Percentiles rank a stretch among this genome's conserved stretches.
These are phyloP conservation scores for Nannizziopsis arthrosporioides DNA, from an alignment of 2,329 filamentous ascomycete species.

Conservation along the genomic window DNA sequence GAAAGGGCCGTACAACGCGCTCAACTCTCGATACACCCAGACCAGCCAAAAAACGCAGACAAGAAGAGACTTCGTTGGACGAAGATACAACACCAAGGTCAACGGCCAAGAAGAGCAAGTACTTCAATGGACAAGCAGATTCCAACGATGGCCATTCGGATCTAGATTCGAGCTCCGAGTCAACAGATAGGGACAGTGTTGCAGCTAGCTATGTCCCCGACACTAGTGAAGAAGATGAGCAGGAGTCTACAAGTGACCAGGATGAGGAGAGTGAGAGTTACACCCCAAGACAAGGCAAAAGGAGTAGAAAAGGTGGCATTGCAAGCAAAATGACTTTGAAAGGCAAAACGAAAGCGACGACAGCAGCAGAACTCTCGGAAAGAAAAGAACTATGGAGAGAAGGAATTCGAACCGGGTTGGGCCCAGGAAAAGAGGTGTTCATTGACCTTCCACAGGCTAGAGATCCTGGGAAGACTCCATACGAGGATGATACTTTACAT, in stretches of 20 bases:
- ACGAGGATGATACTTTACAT: slow-evolving; percentile 47
- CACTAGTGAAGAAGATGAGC: slow-evolving; percentile 7
- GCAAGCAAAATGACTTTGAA: slow-evolving; percentile 44
- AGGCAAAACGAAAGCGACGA: slow-evolving; percentile 13
- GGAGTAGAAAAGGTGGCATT: slow-evolving; percentile 15
- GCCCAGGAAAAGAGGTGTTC: slow-evolving; percentile 49
- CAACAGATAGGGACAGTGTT: neutral
- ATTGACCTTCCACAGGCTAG: slow-evolving; percentile 54
- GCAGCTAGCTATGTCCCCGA: slow-evolving; percentile 3
- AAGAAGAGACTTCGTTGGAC: slow-evolving; percentile 14
- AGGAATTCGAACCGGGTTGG: slow-evolving; percentile 44
- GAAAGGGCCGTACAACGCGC: slow-evolving; percentile 8
- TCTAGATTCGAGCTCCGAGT: neutral
- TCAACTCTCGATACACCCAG: slow-evolving; percentile 7
- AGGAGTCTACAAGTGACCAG: slow-evolving; percentile 23
- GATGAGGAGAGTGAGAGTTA: slow-evolving; percentile 32
- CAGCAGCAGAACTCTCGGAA: slow-evolving; percentile 19
- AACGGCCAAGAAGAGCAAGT: slow-evolving; percentile 41
- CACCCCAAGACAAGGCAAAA: neutral
- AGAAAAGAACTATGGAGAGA: slow-evolving; percentile 45
- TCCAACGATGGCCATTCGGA: neutral
- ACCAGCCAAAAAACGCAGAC: slow-evolving; percentile 26
- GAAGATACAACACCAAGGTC: slow-evolving; percentile 20
- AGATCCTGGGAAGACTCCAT: slow-evolving; percentile 47
- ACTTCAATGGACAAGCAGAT: slow-evolving; percentile 28